Conservation (phyloP, 768 basidiomycete species). For the Rhizopogon roseolus region DNA sequence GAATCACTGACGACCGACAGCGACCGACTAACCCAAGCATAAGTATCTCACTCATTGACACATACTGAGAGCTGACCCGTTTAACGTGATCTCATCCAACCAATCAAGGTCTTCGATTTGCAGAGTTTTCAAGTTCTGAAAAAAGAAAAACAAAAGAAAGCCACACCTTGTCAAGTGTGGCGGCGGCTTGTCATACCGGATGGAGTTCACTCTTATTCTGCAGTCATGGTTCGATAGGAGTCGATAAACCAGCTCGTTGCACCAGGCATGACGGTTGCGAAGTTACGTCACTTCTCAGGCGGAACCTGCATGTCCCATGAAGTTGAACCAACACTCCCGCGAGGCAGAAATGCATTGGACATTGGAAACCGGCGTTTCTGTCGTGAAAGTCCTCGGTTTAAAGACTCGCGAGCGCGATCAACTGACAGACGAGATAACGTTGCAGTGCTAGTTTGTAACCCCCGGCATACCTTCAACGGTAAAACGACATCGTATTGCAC, state of each 20-base stretch:
- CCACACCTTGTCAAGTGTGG: too few species aligned
- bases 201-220: background rate
- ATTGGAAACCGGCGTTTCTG: background rate
- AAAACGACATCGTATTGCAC: background rate
- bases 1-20: too few species aligned
- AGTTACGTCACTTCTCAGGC: background rate
- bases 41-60: too few species aligned
- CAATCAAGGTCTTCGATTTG: too few species aligned
- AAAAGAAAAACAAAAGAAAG: too few species aligned
- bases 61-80: too few species aligned
- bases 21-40: too few species aligned
- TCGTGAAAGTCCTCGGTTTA: background rate
- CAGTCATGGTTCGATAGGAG: background rate
- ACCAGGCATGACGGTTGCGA: too few species aligned
- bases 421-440: background rate
- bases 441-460: background rate
- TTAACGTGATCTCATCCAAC: too few species aligned
- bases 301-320: too few species aligned
- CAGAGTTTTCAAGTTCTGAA: too few species aligned
- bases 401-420: background rate
- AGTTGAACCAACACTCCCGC: background rate
- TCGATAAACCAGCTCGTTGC: background rate
- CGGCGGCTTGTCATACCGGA: background rate
- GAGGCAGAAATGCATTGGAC: background rate
- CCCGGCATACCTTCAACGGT: background rate